Conservation (phyloP, 495 filamentous ascomycete species). For the Hyaloscypha bicolor region DNA sequence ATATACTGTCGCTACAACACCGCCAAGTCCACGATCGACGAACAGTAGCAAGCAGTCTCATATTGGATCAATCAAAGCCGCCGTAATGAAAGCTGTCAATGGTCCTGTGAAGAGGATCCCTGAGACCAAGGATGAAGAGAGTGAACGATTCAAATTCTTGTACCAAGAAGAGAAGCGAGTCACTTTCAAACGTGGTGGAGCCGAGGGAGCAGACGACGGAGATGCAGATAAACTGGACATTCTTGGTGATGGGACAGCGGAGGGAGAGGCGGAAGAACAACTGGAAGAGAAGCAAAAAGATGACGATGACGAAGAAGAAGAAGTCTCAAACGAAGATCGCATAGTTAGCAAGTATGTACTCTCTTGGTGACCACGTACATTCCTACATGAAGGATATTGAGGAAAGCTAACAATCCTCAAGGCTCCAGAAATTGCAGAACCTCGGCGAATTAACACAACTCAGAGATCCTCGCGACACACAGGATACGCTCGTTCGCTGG, state of each 20-base stretch:
- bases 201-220: background rate
- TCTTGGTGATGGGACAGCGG: background rate
- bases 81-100: background rate
- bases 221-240: background rate
- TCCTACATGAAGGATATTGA: background rate
- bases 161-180: background rate
- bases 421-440: constrained; percentile 2
- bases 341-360: background rate
- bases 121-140: background rate
- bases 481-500: constrained; percentile 8
- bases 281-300: background rate
- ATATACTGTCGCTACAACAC: background rate
- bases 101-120: background rate
- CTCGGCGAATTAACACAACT: constrained; percentile 5
- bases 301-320: background rate
- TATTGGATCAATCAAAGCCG: background rate
- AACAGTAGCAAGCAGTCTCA: background rate
- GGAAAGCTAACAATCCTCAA: background rate
- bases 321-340: background rate
- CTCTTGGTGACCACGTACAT: background rate
- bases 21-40: background rate
- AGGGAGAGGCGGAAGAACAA: background rate
- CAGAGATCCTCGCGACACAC: background rate
- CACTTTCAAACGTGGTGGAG: background rate
- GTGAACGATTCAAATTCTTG: background rate